Conservation (phyloP, 2,329 filamentous ascomycete genomes). For the Seiridium unicorne region DNA sequence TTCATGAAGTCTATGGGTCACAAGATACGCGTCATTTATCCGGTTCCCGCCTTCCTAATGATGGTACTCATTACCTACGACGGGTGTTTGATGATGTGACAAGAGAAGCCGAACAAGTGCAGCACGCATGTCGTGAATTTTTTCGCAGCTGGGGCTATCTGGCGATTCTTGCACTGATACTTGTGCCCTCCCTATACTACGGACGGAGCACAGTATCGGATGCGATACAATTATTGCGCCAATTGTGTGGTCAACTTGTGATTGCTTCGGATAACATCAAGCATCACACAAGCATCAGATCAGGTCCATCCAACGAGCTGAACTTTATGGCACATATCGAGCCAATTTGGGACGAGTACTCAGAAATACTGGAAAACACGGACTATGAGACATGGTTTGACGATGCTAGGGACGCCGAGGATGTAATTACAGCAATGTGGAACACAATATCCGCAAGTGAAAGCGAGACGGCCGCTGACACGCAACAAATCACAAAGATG, state of each 20-base stretch:
- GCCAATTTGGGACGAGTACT: not conserved
- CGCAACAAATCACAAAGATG: not conserved
- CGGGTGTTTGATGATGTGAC: not conserved
- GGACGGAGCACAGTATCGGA: not conserved
- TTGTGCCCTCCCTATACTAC: not conserved
- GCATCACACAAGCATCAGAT: not conserved
- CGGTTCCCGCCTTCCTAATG: not conserved
- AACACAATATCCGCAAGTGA: not conserved
- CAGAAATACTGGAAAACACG: not conserved
- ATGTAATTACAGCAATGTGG: conserved; percentile 6
- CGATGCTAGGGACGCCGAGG: conserved; percentile 4
- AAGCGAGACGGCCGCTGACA: not conserved
- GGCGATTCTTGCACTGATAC: not conserved
- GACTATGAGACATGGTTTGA: conserved; percentile 8
- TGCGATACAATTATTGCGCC: not conserved
- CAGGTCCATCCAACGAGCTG: not conserved
- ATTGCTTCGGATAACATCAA: not conserved
- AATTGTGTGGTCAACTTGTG: not conserved
- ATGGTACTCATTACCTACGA: not conserved
- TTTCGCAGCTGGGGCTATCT: not conserved
- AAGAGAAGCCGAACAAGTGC: not conserved
- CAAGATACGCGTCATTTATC: not conserved
- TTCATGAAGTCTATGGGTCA: too few species aligned
- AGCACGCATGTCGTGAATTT: not conserved
- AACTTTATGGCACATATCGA: not conserved